Evolutionary conservation across 345 rosid species (phyloP), one percentile per base, ranked within the genome.

Genomic region (Hirschfeldia incana): DNA sequence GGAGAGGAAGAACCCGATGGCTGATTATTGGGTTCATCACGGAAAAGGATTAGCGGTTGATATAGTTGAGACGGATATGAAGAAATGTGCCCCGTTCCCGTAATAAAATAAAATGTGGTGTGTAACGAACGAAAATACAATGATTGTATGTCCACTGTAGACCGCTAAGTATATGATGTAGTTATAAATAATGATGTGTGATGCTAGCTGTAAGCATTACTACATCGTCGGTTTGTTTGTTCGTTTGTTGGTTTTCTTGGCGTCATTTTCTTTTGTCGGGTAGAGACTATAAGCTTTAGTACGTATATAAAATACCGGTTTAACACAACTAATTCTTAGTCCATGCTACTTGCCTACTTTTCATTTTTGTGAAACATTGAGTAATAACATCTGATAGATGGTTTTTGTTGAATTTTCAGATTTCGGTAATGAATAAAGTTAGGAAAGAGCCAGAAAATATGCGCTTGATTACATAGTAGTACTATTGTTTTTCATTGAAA

Each of bases 1-100:
- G 0, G 90, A 87, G 63, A 78, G 73, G 85, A 80, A 88, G 37
- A 85, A 83, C 29, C 92, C 92, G 3, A 85, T 79, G 63, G 92
- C 92, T 0, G 94, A 89, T 73, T 87, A 91, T 77, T 87, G 97
- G 94, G 88, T 89, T 77, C 88, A 82, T 78, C 88, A 87, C 4
- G 90, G 91, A 1, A 89, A 86, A 79, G 89, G 91, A 29, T 86
- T 91, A 12, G 90, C 88, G 1, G 51, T 89, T 13, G 91, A 88
- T 53, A 51, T 86, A 17, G 55, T 73, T 30, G 76, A 53, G 8
- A 82, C 85, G 0, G 86, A 87, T 6, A 88, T 89, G 88, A 86
- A 88, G 80, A 67, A 67, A 5, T 76, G 12, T 2, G 84, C 89
- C 2, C 86, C 88, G 0, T 87, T 86, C 64, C 89, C 88, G 0